Base-by-base conservation (phyloP, 2,329 filamentous ascomycete genomes). In the Furcasterigmium furcatum region DNA sequence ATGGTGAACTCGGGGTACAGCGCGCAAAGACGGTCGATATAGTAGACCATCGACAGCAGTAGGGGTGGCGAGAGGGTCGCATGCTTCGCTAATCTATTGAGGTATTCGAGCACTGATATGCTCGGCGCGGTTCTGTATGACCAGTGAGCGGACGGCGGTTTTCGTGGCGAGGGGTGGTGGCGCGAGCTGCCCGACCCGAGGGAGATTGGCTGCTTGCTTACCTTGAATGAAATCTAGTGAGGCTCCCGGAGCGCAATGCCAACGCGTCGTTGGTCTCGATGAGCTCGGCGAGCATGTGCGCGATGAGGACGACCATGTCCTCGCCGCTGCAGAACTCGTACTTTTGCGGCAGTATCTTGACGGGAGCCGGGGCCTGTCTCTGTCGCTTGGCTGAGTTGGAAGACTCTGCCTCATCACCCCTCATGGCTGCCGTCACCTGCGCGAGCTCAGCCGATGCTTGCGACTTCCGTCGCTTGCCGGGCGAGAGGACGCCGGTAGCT, bases 31-130 rank as follows among this genome's bases (percentile, higher is more conserved):
- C 91, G 85, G 68, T 99, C 94, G 58, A 99, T 97, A 60, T 97
- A 99, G 63, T 95, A 99, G 46, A 99, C 94, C 90, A 99, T 97
- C 56, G 91, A 94, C 29, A 99, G 80, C n/a, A 99, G 77, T 42
- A 99, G 86, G 1, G 94, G 92, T 12, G 94, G 91, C 7, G 90
- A 91, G 4, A 99, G 77, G 0, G 92, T 96, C 21, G 94, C 94
- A 63, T 99, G 94, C 48, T 91, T 90, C 20, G 95, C 94, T 47
- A 99, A 76, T 52, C 94, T 85, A 58, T 94, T 88, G 29, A 99
- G 79, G 63, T 99, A 99, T 64, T 99, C 94, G 50, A 86, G 77
- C 25, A 99, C 92, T 21, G 91, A 96, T 48, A 99, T 99, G 43
- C 88, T 91, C 8, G 94, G 94, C 2, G 94, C 69, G 4, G 79